Base-by-base conservation (phyloP, 352 stramenopile genomes). In the Aphanomyces cochlioides region DNA sequence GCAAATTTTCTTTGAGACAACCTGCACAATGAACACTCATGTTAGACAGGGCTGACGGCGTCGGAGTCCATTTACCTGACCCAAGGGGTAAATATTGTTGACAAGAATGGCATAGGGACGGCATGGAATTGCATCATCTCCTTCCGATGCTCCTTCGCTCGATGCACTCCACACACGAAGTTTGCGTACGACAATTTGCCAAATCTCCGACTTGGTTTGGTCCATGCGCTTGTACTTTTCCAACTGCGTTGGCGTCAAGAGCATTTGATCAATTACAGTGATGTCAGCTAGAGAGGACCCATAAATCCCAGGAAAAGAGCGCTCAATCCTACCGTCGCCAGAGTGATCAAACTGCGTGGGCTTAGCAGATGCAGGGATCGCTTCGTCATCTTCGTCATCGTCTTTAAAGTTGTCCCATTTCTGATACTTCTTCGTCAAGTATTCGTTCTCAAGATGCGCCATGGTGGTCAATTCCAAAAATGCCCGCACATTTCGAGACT, bases 101-200 rank as follows among this genome's bases (percentile, higher is more conserved):
- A 95, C 84, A 12, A 95, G 72, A 37, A 95, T 87, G 58, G 84
- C 92, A 82, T 92, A 95, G 15, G 87, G 87, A 19, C 87, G 84
- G 67, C 85, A 92, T 13, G 87, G 85, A 63, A 89, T 80, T 2
- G 83, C 84, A 28, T 90, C 80, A 1, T 73, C 66, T 28, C 83
- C 83, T 6, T 90, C 82, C 0, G 73, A 82, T 3, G 77, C 80
- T n/a, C 81, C 82, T 0, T 69, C 43, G 63, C 83, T 92, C 4
- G 87, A 91, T 41, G 87, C 87, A 67, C 85, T 92, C 87, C 87
- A 95, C 67, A 95, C 87, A 53, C 87, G 84, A n/a, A 95, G 78
- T 69, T 93, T 87, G 36, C 87, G 87, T 45, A 95, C 85, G 43
- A 95, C 87, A 36, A 95, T 81, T 72, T 95, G 87, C 87, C 87